Base-by-base conservation (phyloP, 2,329 filamentous ascomycete species). In the Sclerotiophoma versabilis region DNA sequence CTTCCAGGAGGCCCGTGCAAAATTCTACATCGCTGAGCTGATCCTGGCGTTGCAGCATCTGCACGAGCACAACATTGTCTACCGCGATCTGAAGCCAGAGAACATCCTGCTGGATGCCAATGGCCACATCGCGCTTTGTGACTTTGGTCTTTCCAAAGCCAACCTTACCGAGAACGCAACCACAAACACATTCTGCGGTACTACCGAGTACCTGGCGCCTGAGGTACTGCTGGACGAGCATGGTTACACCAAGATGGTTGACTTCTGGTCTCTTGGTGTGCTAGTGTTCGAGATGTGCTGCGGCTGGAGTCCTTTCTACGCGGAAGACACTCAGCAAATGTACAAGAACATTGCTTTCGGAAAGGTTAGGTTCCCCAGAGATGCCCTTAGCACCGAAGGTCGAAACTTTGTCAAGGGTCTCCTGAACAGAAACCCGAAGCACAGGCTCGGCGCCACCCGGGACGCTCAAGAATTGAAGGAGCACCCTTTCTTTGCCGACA, bases 331-430 rank as follows among this genome's bases (percentile, higher is more conserved):
- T 0, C 95, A 99, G 77, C 95, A 99, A 76, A 99, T 99, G 95
- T 99, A 99, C 82, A 99, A 99, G 82, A 99, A 99, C 79, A 99
- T 99, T 73, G 95, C 95, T 0, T 99, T 99, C 71, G 95, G 95
- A 73, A 99, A 99, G 75, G 95, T 99, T 53, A 85, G 95, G 57
- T 99, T 99, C 75, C 95, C 95, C 7, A 86, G 93, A 62, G 95
- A 99, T 75, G 96, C 95, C 1, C 81, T 99, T 26, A 97, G 92
- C 57, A 89, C 92, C 33, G 95, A 99, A 76, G 95, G 95, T 54
- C 87, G 95, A 54, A 98, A 96, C 77, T 99, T 99, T 69, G 95
- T 99, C 71, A 99, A 99, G 81, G 95, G 95, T 17, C 80, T 99
- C 58, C 84, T 99, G 49, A 99, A 99, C 80, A 87, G 95, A 71